Evolutionary conservation across 2,329 filamentous ascomycete species (phyloP), one percentile per base, ranked within the genome.

Genomic region (Trichoderma hamatum): DNA sequence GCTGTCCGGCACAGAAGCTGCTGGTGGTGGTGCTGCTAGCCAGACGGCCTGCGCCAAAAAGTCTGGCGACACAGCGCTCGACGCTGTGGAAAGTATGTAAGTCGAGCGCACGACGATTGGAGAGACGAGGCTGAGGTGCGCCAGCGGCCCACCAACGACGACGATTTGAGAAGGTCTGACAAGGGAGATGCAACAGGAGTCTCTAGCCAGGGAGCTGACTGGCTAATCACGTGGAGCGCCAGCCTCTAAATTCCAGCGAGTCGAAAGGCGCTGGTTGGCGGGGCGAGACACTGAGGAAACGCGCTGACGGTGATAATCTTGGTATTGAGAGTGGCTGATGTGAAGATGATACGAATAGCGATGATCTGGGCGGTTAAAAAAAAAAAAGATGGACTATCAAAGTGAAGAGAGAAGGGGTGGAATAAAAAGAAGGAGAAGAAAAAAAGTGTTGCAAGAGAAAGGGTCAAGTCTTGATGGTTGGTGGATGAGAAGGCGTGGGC

Each of bases 1-100:
- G 67, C 61, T 69, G n/a, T 34, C 32, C 32, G 43, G 54, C 46
- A 55, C 46, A 55, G 39, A 30, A 70, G 63, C 59, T 64, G 58
- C 51, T 64, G 43, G 26, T 63, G 65, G 39, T n/a, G 39, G 19
- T 43, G 39, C 39, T 54, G 46, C 39, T n/a, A 34, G 56, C 64
- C 70, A 70, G 69, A 43, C 71, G 67, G 70, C 72, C 71, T 73
- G 70, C 72, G 70, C 74, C 62, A 65, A 74, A 67, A 24, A 24
- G 74, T 73, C 72, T 70, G 73, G 68, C 73, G 70, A 72, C 72
- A 70, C 74, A 74, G 74, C 74, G 72, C 70, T 72, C 73, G 72
- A 75, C 72, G 76, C 75, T 77, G 72, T n/a, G 7, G 28, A 58
- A 72, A 73, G 77, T 68, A 72, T 78, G 71, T 77, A 75, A 78